Evolutionary conservation across 2,329 filamentous ascomycete species (phyloP).

Genomic region (Chaetomiaceae sp.): DNA sequence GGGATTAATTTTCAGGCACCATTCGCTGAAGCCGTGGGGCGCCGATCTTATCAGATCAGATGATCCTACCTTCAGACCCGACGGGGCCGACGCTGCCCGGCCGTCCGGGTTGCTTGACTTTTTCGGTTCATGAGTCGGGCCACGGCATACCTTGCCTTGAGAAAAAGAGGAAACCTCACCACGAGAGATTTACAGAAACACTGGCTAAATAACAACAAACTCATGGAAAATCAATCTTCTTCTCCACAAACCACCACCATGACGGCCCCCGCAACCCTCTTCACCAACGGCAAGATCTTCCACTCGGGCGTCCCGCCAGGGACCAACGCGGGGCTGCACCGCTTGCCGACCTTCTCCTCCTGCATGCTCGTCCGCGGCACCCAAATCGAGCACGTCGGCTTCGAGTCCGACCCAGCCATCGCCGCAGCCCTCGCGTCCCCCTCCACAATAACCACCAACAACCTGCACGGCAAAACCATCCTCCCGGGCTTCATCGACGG

Average conservation of each 20-base stretch:
- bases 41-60: constrained; percentile 10
- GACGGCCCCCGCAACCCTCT: constrained; percentile 28
- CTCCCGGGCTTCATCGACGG: constrained; percentile 54
- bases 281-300: constrained; percentile 46
- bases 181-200: too few relatives aligned
- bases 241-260: constrained; percentile 4
- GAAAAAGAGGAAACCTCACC: too few relatives aligned
- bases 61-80: not conserved
- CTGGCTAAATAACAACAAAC: too few relatives aligned
- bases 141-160: too few relatives aligned
- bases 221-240: not conserved
- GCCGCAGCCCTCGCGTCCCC: constrained; percentile 24
- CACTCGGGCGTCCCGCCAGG: constrained; percentile 26
- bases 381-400: constrained; percentile 35
- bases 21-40: not conserved
- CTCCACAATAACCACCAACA: constrained; percentile 23
- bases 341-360: constrained; percentile 32
- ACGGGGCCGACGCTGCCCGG: not conserved
- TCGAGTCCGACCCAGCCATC: constrained; percentile 30
- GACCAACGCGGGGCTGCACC: constrained; percentile 23
- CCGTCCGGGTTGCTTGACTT: too few relatives aligned
- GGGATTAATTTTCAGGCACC: not conserved
- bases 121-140: too few relatives aligned
- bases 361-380: constrained; percentile 35
- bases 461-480: constrained; percentile 39